Base-by-base conservation (phyloP, 345 rosid species). In the Populus simonii region DNA sequence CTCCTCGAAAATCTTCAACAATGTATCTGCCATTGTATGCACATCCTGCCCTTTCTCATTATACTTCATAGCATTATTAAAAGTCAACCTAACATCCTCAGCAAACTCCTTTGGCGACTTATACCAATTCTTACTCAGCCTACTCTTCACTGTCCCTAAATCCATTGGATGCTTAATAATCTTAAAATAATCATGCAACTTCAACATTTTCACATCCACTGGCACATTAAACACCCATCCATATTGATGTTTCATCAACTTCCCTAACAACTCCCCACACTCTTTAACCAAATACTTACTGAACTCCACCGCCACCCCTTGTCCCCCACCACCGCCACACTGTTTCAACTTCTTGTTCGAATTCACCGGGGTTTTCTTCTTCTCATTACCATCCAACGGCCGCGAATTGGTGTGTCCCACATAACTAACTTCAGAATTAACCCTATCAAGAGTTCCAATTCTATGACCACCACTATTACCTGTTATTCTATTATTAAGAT, bases 121-220 rank as follows among this genome's bases (percentile, higher is more conserved):
- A 71, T 93, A 95, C 89, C 72, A 82, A 62, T 84, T 89, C 78
- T 89, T 89, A 71, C 80, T 84, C 90, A 92, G 80, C 86, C 86
- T 89, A 80, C 71, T 83, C 85, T 89, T 90, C 78, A 95, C 94
- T 0, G 98, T 90, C 16, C 98, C 98, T 81, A 95, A 87, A 90
- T 95, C 99, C 99, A 95, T 95, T 1, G 98, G 99, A 71, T 86
- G 90, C 85, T 89, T 89, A 71, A 95, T 79, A 62, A 93, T 92
- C 6, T 76, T 85, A 65, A 84, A 85, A 77, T 95, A 95, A 85
- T 95, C 99, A 74, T 84, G 92, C 82, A 93, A 82, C 70, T 90
- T 90, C 81, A 93, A 91, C 77, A 77, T 84, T 78, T 87, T 86
- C 4, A 79, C 94, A 88, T 95, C 98, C 66, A 95, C 99, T 0